Conservation (phyloP, 495 filamentous ascomycete species). For the Polyplosphaeria fusca region DNA sequence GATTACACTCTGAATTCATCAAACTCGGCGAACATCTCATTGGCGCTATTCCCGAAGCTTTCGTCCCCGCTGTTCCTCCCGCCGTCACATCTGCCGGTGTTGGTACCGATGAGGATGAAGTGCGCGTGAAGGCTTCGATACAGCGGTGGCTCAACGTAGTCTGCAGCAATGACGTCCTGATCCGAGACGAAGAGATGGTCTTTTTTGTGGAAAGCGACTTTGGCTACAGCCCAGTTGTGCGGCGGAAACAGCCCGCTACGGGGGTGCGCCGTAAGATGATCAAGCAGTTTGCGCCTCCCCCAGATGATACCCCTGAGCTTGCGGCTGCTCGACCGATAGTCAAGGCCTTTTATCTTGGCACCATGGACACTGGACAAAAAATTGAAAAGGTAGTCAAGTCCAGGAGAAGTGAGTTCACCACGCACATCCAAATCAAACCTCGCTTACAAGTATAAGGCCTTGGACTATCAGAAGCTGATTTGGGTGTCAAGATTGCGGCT, state of each 20-base stretch:
- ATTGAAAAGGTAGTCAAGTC: slow-evolving; percentile 90
- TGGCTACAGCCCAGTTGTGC: slow-evolving; percentile 92
- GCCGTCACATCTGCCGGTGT: slow-evolving; percentile 88
- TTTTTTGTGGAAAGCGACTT: slow-evolving; percentile 98
- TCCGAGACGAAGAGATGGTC: slow-evolving; percentile 92
- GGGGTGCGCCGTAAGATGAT: slow-evolving; percentile 90
- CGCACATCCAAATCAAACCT: neutral
- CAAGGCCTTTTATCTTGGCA: slow-evolving; percentile 91
- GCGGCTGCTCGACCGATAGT: slow-evolving; percentile 84
- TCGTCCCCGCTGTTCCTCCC: slow-evolving; percentile 96
- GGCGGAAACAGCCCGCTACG: slow-evolving; percentile 95
- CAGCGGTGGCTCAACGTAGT: slow-evolving; percentile 95
- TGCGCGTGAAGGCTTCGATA: slow-evolving; percentile 78
- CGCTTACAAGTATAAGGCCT: slow-evolving; percentile 56
- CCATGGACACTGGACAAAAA: slow-evolving; percentile 95
- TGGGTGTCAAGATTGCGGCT: slow-evolving; percentile 79
- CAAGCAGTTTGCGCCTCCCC: slow-evolving; percentile 97
- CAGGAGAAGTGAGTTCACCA: slow-evolving; percentile 66
- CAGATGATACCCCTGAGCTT: slow-evolving; percentile 94
- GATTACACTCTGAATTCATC: slow-evolving; percentile 90
- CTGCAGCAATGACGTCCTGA: slow-evolving; percentile 85
- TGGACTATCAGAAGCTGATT: slow-evolving; percentile 88
- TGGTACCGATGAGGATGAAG: slow-evolving; percentile 95
- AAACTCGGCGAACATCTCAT: slow-evolving; percentile 94
- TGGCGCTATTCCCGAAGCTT: slow-evolving; percentile 90